Evolutionary conservation across 2,329 filamentous ascomycete genomes (phyloP), one percentile per base, ranked within the genome.

Genomic region (Teratosphaeriaceae sp.): DNA sequence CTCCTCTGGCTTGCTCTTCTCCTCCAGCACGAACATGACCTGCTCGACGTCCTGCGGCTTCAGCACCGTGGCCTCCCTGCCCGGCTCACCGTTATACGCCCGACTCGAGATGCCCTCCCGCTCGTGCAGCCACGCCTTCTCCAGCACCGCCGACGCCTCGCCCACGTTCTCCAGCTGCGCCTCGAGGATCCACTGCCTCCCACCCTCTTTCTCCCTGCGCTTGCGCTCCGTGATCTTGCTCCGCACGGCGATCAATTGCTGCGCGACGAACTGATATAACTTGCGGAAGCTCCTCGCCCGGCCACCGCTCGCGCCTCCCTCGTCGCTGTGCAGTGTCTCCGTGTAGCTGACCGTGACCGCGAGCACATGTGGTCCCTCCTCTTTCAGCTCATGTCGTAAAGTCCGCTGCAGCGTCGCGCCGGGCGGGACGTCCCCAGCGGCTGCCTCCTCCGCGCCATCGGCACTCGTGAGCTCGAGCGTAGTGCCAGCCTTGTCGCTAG

Each of bases 151-250:
- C 3, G 81, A 72, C 34, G 82, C 82, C 61, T 96, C 89, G 36
- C 87, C 87, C 59, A 89, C 85, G 65, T 97, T 98, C 70, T 98
- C 92, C 45, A 98, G 67, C 68, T 98, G 92, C 20, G 90, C 92
- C 65, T 98, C 92, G 38, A 98, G 73, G 12, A 87, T 81, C 76
- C 87, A 95, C 36, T 53, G 47, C 43, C 65, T 64, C 62, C 67
- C 9, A 66, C 55, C 2, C 69, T 63, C 31, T 36, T 34, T 38
- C 33, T 36, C 42, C 22, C 43, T 87, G 7, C 35, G 18, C 36
- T 52, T 56, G 13, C 54, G 60, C 40, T 80, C 74, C 3, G 85
- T 85, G 2, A 88, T 79, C 64, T 97, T 98, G 1, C 90, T 96
- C 50, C 90, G 75, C 46, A 98, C 90, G 50, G 89, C 87, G 53